Conservation (phyloP, 2,329 filamentous ascomycete species). For the Fonsecaea pugnacius region DNA sequence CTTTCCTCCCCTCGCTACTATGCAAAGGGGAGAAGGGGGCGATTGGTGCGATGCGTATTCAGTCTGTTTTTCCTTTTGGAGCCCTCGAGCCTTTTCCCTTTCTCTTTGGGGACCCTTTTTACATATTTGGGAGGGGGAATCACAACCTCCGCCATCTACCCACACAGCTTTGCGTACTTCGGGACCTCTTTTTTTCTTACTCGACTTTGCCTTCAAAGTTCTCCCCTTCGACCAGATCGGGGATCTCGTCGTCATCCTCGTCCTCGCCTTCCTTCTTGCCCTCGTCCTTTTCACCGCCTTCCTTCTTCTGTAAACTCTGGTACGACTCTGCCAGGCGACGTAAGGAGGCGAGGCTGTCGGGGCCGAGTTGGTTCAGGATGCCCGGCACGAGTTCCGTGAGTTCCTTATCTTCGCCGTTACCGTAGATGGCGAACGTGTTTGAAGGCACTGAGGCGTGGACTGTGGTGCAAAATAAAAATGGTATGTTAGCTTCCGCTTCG, state of each 20-base stretch:
- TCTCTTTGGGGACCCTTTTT: neutral
- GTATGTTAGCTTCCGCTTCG: slow-evolving; percentile 9
- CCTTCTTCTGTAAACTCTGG: slow-evolving; percentile 97
- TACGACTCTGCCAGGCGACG: slow-evolving; percentile 99
- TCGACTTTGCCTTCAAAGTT: slow-evolving; percentile 99
- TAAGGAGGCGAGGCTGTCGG: slow-evolving; percentile 95
- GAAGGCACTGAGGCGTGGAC: slow-evolving; percentile 95
- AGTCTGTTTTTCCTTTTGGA: neutral
- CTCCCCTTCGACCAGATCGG: slow-evolving; percentile 93
- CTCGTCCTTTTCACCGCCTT: slow-evolving; percentile 62
- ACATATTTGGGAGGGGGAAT: neutral
- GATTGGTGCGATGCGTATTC: neutral
- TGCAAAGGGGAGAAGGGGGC: neutral
- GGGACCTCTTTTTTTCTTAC: slow-evolving; percentile 55
- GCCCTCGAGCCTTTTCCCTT: neutral
- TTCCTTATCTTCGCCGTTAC: slow-evolving; percentile 98
- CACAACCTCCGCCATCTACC: neutral
- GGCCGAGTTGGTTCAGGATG: slow-evolving; percentile 99
- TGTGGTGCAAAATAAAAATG: slow-evolving; percentile 47
- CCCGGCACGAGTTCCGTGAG: slow-evolving; percentile 98
- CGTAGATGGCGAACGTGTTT: slow-evolving; percentile 99
- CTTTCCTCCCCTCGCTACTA: neutral
- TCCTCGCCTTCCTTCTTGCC: slow-evolving; percentile 76
- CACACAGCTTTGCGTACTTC: neutral
- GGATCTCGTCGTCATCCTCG: slow-evolving; percentile 86